phyloP scores from a whole-genome alignment of 139 green algal species.

The Deuterostichococcus epilithicus region DNA sequence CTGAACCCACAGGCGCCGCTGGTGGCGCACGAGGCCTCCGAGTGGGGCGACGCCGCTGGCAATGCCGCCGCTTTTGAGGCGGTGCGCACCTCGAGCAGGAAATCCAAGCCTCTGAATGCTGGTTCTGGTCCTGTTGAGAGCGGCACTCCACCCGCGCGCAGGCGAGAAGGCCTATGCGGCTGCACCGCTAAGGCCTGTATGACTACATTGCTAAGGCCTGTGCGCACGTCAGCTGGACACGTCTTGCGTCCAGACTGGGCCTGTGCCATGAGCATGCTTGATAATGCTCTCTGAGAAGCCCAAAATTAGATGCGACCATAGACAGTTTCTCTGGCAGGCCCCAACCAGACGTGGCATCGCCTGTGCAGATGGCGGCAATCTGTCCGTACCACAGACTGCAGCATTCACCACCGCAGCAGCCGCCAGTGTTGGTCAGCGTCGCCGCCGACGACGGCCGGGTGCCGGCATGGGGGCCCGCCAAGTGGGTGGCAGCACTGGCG shows the following conservation, averaged over 20 bases:
- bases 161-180: too few relatives aligned
- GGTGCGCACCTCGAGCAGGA: constrained; percentile 4
- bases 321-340: background rate
- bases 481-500: constrained; percentile 34
- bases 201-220: too few relatives aligned
- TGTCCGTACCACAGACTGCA: constrained; percentile 42
- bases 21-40: constrained; percentile 58
- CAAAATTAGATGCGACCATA: background rate
- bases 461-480: constrained; percentile 44
- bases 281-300: background rate
- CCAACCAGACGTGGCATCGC: too few relatives aligned
- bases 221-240: too few relatives aligned
- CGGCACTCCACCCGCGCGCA: background rate
- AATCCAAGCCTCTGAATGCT: background rate
- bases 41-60: constrained; percentile 55
- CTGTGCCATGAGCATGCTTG: too few relatives aligned
- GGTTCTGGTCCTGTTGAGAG: background rate
- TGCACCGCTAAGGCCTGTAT: too few relatives aligned
- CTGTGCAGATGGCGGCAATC: constrained; percentile 17
- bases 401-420: constrained; percentile 4
- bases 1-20: constrained; percentile 31
- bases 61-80: background rate
- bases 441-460: constrained; percentile 45
- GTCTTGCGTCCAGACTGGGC: too few relatives aligned
- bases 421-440: constrained; percentile 34